These are phyloP conservation scores for Immersiporthe knoxdaviesiana DNA, from an alignment of 2,329 filamentous ascomycete genomes.

Conservation along the genomic window DNA sequence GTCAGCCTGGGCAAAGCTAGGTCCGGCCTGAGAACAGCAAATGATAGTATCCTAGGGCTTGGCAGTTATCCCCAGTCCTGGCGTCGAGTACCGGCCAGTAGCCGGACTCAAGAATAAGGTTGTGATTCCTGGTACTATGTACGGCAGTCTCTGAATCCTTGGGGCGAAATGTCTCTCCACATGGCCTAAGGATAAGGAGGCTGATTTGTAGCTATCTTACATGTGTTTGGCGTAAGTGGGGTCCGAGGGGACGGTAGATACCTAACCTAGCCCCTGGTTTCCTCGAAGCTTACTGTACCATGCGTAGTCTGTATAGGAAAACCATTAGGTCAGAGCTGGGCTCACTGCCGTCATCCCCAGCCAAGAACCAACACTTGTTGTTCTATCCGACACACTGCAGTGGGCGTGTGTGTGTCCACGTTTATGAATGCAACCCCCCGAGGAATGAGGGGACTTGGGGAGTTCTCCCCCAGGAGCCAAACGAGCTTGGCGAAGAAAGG, in stretches of 20 bases:
- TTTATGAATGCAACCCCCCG: neutral
- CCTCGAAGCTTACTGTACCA: neutral
- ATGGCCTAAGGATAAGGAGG: neutral
- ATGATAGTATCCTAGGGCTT: neutral
- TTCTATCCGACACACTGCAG: neutral
- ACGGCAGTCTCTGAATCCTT: neutral
- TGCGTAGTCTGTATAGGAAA: neutral
- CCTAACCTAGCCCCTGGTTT: neutral
- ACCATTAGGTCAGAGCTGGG: neutral
- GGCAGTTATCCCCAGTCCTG: neutral
- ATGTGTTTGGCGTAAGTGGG: neutral
- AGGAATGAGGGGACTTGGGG: neutral
- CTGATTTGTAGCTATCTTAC: constrained; percentile 4
- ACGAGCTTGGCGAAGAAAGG: neutral
- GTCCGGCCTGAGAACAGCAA: constrained; percentile 3
- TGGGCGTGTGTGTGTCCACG: neutral
- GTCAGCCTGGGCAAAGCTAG: constrained; percentile 11
- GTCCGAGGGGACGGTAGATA: neutral
- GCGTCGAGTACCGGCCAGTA: neutral
- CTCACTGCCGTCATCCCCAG: neutral
- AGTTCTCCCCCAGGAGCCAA: neutral
- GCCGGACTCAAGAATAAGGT: constrained; percentile 4
- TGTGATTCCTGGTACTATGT: neutral
- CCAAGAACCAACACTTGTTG: neutral
- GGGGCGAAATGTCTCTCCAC: neutral